A percentile compares a stretch with the other conserved stretches of the same genome.
phyloP scores from a whole-genome alignment of 495 filamentous ascomycete genomes.

The Penicillium diatomitis region DNA sequence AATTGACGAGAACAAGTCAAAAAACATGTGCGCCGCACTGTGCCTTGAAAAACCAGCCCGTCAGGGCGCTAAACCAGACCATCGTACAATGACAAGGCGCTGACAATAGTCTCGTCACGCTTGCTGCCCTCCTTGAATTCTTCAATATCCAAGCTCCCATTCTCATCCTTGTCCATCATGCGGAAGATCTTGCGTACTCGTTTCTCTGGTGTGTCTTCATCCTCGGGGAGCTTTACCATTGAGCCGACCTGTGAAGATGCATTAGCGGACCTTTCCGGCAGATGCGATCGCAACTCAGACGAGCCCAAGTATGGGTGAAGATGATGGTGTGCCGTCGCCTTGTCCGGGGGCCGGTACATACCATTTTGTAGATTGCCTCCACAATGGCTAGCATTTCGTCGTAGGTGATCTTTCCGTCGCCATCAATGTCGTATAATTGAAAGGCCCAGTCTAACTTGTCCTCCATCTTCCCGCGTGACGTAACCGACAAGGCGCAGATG shows the following conservation, averaged over 20 bases:
- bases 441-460: slow-evolving; percentile 99
- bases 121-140: slow-evolving; percentile 99
- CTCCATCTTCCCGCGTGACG: slow-evolving; percentile 95
- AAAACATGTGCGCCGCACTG: slow-evolving; percentile 22
- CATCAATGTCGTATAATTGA: slow-evolving; percentile 98
- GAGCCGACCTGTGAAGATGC: slow-evolving; percentile 65
- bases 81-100: slow-evolving; percentile 91
- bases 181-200: slow-evolving; percentile 96
- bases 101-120: slow-evolving; percentile 98
- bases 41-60: slow-evolving; percentile 5
- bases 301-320: no score
- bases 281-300: no score
- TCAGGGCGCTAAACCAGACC: slow-evolving; percentile 61
- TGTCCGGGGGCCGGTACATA: slow-evolving; percentile 26
- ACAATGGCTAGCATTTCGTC: slow-evolving; percentile 98
- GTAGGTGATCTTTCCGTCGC: slow-evolving; percentile 97
- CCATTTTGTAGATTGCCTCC: slow-evolving; percentile 99
- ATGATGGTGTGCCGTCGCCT: no score
- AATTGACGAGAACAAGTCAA: neutral
- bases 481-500: slow-evolving; percentile 96
- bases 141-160: slow-evolving; percentile 82
- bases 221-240: slow-evolving; percentile 97
- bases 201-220: slow-evolving; percentile 98
- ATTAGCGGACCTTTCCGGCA: no score
- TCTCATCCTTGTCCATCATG: slow-evolving; percentile 99